Percentiles rank a stretch among this genome's conserved stretches.
These are phyloP conservation scores for Coniochaeta ligniaria DNA, from an alignment of 2,329 filamentous ascomycete species.

Conservation along the genomic window DNA sequence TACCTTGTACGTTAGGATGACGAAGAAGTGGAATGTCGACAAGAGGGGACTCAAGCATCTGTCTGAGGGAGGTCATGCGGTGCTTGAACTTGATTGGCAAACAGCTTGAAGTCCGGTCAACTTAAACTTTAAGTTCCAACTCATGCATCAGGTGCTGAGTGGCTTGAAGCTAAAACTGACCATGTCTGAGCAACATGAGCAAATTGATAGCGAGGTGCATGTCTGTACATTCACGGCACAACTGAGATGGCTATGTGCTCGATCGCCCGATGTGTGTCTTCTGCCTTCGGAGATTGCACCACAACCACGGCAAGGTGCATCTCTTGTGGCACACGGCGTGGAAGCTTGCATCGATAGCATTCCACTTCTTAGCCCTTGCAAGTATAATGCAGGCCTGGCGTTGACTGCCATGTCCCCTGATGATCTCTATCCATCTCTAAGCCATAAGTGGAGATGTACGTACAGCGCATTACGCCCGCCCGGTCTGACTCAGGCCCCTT, in stretches of 20 bases:
- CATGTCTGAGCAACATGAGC: not conserved
- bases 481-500: not conserved
- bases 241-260: not conserved
- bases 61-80: not conserved
- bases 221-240: not conserved
- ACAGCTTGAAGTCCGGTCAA: not conserved
- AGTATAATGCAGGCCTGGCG: not conserved
- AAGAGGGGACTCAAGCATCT: not conserved
- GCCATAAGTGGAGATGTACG: not conserved
- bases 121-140: not conserved
- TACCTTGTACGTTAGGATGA: not conserved
- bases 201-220: not conserved
- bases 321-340: not conserved
- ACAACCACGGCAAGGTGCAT: not conserved
- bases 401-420: not conserved
- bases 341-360: not conserved
- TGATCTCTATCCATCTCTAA: not conserved
- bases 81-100: not conserved
- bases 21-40: not conserved
- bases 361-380: not conserved
- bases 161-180: not conserved
- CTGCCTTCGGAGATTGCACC: not conserved
- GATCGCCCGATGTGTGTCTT: not conserved
- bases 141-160: not conserved
- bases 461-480: not conserved